Evolutionary conservation across 306 rosid genomes (phyloP), one percentile per base, ranked within the genome.

Genomic region (Datisca glomerata): DNA sequence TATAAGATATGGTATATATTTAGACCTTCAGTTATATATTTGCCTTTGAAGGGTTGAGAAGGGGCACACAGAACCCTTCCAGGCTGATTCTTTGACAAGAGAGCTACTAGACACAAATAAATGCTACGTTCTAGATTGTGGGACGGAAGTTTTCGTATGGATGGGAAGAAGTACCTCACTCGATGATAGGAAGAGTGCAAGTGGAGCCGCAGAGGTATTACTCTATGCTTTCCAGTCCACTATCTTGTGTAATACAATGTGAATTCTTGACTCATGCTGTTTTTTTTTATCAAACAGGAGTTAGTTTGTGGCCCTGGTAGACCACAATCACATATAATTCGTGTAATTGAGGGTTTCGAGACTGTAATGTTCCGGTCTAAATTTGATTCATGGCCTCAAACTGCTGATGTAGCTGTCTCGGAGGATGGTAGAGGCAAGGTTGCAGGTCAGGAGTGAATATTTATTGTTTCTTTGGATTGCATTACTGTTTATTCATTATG

Each of bases 401-500:
- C 75, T 54, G 13, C 72, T 57, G 55, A 78, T 29, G 72, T 63
- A 33, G 54, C 82, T 27, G 75, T 64, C 41, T 55, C 94, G 14
- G 99, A 91, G 73, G 96, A 91, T 64, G 94, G 99, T 29, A 78
- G 96, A 53, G 99, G 99, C 72, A 91, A 75, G 81, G 99, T 91
- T 49, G 99, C 99, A 69, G 99, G 99, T 91, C 56, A 72, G 81
- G 65, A 50, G n/a, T n/a, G n/a, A n/a, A n/a, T n/a, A n/a, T n/a
- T n/a, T n/a, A n/a, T n/a, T n/a, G n/a, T n/a, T n/a, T n/a, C n/a
- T n/a, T n/a, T n/a, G n/a, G n/a, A n/a, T n/a, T n/a, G n/a, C n/a
- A n/a, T n/a, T n/a, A n/a, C n/a, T n/a, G n/a, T n/a, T n/a, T n/a
- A n/a, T n/a, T n/a, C n/a, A n/a, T n/a, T n/a, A n/a, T n/a, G n/a